Evolutionary conservation across 768 basidiomycete genomes (phyloP).

Genomic region (Trametes cubensis): DNA sequence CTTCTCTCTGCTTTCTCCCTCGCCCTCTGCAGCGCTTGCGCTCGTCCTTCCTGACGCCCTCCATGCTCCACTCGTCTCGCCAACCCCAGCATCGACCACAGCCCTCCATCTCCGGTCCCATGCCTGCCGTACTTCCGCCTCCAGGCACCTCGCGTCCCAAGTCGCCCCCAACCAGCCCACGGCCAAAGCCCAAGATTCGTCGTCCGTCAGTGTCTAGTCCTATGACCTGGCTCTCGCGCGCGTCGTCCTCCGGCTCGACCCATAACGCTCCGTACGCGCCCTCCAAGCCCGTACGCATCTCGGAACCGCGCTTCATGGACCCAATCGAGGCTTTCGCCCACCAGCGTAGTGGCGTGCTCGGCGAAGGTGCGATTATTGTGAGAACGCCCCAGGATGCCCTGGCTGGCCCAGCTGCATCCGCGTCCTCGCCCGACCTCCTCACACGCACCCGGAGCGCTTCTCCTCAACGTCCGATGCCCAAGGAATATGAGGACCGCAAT

Average conservation of each 20-base stretch:
- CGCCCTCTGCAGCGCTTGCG: conserved; percentile 10
- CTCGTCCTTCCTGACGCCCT: conserved; percentile 18
- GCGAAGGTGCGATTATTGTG: conserved; percentile 75
- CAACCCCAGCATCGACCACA: conserved; percentile 11
- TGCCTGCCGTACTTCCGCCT: conserved; percentile 16
- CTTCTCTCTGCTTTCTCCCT: conserved; percentile 6
- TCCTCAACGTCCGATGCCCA: conserved; percentile 2
- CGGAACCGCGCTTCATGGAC: conserved; percentile 45
- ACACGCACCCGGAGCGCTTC: conserved; percentile 10
- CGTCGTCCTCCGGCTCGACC: conserved; percentile 37
- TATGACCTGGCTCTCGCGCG: conserved; percentile 47
- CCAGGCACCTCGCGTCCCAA: conserved; percentile 15
- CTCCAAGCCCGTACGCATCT: conserved; percentile 45
- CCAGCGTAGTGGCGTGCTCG: conserved; percentile 54
- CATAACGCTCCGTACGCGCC: conserved; percentile 35
- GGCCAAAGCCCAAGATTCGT: conserved; percentile 29
- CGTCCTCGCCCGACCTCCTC: conserved; percentile 27
- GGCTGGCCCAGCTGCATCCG: conserved; percentile 32
- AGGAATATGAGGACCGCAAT: conserved; percentile 10
- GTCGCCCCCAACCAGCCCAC: conserved; percentile 36
- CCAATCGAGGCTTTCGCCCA: conserved; percentile 36
- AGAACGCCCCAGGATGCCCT: conserved; percentile 82
- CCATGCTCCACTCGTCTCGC: conserved; percentile 17
- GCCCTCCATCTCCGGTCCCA: conserved; percentile 27
- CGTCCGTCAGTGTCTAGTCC: conserved; percentile 44